A percentile compares a stretch with the other conserved stretches of the same genome.
Conservation (phyloP, 805 yeast genomes). For the Yarrowia alimentaria region DNA sequence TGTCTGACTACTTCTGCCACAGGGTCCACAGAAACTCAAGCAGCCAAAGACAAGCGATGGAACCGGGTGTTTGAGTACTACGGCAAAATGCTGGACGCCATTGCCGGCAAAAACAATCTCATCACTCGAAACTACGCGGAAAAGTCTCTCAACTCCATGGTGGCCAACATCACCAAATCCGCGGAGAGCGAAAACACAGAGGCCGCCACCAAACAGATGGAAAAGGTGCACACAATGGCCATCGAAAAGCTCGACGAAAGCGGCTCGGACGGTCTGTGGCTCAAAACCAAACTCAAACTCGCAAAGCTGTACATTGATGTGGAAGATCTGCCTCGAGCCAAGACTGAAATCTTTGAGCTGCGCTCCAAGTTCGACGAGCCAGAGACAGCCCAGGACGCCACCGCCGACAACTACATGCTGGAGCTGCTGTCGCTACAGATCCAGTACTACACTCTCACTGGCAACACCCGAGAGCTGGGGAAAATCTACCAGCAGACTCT, state of each 20-base stretch:
- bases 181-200: slow-evolving; percentile 28
- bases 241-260: slow-evolving; percentile 34
- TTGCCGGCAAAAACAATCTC: slow-evolving; percentile 26
- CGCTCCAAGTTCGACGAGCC: slow-evolving; percentile 11
- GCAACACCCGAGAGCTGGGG: slow-evolving; percentile 44
- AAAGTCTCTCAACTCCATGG: slow-evolving; percentile 39
- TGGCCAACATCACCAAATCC: slow-evolving; percentile 36
- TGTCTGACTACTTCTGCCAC: slow-evolving; percentile 29
- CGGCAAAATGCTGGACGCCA: slow-evolving; percentile 32
- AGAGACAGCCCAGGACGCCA: slow-evolving; percentile 28
- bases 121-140: slow-evolving; percentile 40
- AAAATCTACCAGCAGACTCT: slow-evolving; percentile 51
- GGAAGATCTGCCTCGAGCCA: slow-evolving; percentile 32
- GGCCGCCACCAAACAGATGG: slow-evolving; percentile 30
- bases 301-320: slow-evolving; percentile 39
- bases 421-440: slow-evolving; percentile 71
- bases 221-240: slow-evolving; percentile 35
- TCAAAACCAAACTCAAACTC: slow-evolving; percentile 37
- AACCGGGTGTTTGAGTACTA: slow-evolving; percentile 33
- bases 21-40: not conserved
- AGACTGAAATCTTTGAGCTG: slow-evolving; percentile 26
- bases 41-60: slow-evolving; percentile 30
- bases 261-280: slow-evolving; percentile 38
- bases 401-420: slow-evolving; percentile 43
- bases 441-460: slow-evolving; percentile 47